A percentile compares a stretch with the other conserved stretches of the same genome.
These are phyloP conservation scores for Alternaria conjuncta DNA, from an alignment of 2,329 filamentous ascomycete genomes.

Conservation along the genomic window DNA sequence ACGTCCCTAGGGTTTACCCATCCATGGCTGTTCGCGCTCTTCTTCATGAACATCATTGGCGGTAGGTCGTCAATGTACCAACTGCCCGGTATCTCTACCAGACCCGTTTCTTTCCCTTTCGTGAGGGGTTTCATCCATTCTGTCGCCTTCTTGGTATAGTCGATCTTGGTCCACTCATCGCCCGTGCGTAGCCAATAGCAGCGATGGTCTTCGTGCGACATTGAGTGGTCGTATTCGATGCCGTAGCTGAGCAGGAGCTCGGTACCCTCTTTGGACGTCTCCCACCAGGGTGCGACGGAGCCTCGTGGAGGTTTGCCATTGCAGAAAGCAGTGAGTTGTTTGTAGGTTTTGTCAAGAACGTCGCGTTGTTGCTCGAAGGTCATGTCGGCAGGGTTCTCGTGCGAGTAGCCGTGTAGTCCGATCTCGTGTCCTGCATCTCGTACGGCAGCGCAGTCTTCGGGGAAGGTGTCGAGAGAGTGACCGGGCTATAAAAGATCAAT, in stretches of 20 bases:
- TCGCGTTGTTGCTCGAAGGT: slow-evolving; percentile 76
- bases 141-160: slow-evolving; percentile 67
- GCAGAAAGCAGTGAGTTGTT: slow-evolving; percentile 72
- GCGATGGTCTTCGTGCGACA: slow-evolving; percentile 70
- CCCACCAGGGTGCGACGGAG: slow-evolving; percentile 78
- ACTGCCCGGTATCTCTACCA: slow-evolving; percentile 70
- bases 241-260: slow-evolving; percentile 70
- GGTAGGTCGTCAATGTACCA: slow-evolving; percentile 68
- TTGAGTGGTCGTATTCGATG: slow-evolving; percentile 73
- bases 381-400: slow-evolving; percentile 77
- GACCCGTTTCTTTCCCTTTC: slow-evolving; percentile 64
- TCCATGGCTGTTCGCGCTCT: slow-evolving; percentile 68
- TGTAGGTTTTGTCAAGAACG: slow-evolving; percentile 76
- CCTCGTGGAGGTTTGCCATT: slow-evolving; percentile 73
- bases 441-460: slow-evolving; percentile 67
- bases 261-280: slow-evolving; percentile 70
- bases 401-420: slow-evolving; percentile 73
- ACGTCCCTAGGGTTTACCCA: slow-evolving; percentile 64
- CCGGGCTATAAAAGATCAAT: slow-evolving; percentile 46
- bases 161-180: slow-evolving; percentile 72
- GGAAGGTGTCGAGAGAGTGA: slow-evolving; percentile 71
- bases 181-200: slow-evolving; percentile 69
- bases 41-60: slow-evolving; percentile 77
- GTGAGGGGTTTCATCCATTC: slow-evolving; percentile 72
- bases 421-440: slow-evolving; percentile 70